Conservation (phyloP, 1,139 yeast species). For the Chernovozyma sophiae-reginae region DNA sequence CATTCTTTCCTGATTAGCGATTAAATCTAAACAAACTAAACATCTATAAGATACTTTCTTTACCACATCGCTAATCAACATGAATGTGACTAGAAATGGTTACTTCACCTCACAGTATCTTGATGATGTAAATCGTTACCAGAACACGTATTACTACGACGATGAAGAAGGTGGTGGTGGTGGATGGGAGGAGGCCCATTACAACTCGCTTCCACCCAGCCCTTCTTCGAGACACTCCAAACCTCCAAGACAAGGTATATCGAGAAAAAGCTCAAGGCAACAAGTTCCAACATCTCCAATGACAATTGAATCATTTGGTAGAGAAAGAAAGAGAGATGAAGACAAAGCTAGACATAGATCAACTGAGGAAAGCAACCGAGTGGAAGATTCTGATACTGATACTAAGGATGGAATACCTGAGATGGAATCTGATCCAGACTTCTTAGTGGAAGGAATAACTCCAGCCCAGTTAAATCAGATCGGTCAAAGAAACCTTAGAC, state of each 20-base stretch:
- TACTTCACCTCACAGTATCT: conserved; percentile 26
- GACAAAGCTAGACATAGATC: background rate
- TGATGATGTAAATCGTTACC: conserved; percentile 8
- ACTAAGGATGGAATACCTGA: too few species aligned
- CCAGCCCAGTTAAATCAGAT: conserved; percentile 1
- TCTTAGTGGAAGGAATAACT: conserved; percentile 2
- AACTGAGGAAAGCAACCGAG: background rate
- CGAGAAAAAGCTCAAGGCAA: background rate
- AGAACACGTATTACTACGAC: background rate
- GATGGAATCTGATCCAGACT: background rate
- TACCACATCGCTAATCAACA: too few species aligned
- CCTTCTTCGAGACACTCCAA: background rate
- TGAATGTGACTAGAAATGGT: conserved; percentile 29
- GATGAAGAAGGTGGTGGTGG: background rate
- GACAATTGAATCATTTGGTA: background rate
- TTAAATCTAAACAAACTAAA: too few species aligned
- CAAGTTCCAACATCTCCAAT: background rate
- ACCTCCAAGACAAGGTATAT: background rate
- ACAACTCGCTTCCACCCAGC: background rate
- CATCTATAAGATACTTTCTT: too few species aligned
- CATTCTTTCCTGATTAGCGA: too few species aligned
- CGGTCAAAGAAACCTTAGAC: background rate
- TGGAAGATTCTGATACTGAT: background rate
- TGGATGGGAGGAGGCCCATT: background rate
- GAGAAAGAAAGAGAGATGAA: background rate